Conservation (phyloP, 768 basidiomycete species). For the Asterophora parasitica region DNA sequence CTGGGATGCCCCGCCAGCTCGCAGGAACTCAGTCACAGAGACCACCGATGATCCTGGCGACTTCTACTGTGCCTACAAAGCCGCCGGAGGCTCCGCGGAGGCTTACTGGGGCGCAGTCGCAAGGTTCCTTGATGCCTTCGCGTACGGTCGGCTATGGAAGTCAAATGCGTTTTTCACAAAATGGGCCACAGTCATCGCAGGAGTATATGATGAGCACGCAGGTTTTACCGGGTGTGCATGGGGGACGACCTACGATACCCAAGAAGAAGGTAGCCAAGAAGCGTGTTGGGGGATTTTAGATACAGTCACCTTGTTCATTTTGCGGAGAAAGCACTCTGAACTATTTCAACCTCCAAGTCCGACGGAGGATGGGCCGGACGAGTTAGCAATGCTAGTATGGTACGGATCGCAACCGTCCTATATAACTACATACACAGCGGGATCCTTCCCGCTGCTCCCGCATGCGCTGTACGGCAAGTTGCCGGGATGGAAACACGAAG, state of each 20-base stretch:
- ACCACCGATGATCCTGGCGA: slow-evolving; percentile 37
- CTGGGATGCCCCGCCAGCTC: neutral
- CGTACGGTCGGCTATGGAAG: slow-evolving; percentile 10
- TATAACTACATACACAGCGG: too few relatives aligned
- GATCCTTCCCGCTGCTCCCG: too few relatives aligned
- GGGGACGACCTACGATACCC: slow-evolving; percentile 45
- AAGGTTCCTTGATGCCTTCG: slow-evolving; percentile 7
- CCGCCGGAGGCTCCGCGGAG: slow-evolving; percentile 10
- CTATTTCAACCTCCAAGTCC: too few relatives aligned
- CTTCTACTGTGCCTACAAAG: slow-evolving; percentile 20
- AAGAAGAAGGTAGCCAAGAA: slow-evolving; percentile 65
- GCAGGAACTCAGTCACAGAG: slow-evolving; percentile 17
- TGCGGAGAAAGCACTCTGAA: too few relatives aligned
- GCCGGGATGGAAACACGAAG: too few relatives aligned
- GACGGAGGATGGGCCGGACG: too few relatives aligned
- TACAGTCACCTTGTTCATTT: neutral
- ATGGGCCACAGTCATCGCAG: slow-evolving; percentile 28
- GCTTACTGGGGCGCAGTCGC: slow-evolving; percentile 12
- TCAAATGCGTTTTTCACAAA: slow-evolving; percentile 1
- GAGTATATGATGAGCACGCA: slow-evolving; percentile 61
- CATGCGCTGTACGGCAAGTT: too few relatives aligned
- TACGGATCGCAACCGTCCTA: too few relatives aligned
- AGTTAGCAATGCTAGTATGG: too few relatives aligned
- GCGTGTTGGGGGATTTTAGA: slow-evolving; percentile 71
- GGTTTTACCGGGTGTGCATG: slow-evolving; percentile 64